Base-by-base conservation (phyloP, 169 alveolate genomes). In the Cardiosporidium cionae region DNA sequence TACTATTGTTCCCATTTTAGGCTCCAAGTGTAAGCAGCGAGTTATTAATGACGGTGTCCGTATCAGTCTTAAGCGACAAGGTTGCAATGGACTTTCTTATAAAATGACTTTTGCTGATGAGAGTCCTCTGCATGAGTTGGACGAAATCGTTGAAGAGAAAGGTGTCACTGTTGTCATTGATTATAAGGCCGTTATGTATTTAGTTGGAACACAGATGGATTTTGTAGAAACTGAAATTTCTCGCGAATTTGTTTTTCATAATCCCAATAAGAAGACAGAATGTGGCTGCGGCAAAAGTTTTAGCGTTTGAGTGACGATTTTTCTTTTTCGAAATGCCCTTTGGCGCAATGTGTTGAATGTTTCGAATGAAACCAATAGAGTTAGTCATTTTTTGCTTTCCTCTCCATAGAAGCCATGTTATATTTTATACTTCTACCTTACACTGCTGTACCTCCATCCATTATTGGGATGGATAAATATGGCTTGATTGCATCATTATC, bases 211-310 rank as follows among this genome's bases (percentile, higher is more conserved):
- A 16, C 69, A 75, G 32, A 63, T 75, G 16, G 82, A 75, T 64
- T 75, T 67, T 23, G 76, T 75, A 7, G 82, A 75, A 35, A 72
- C 71, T 27, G 82, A 75, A n/a, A 52, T 75, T 2, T 71, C 68
- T 27, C 34, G 76, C 5, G 70, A 72, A 4, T 75, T 75, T 37
- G 69, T 75, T 0, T 75, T 75, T 52, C 68, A 58, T 35, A 75
- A 75, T 27, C 82, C 82, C 23, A 75, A 75, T 54, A 72, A 75
- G n/a, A 75, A 68, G 4, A 71, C 68, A 2, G 54, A 76, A 35
- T 75, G 82, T 54, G 82, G 82, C 0, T 75, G 82, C 66, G 82
- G 82, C 32, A 75, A 75, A 27, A 75, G 82, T 68, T 75, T 75
- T 52, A 75, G 62, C 72, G 76, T 66, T 32, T 75, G 44, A 62